These are phyloP conservation scores for Kwoniella shivajii DNA, from an alignment of 1,284 basidiomycete species.

Conservation along the genomic window DNA sequence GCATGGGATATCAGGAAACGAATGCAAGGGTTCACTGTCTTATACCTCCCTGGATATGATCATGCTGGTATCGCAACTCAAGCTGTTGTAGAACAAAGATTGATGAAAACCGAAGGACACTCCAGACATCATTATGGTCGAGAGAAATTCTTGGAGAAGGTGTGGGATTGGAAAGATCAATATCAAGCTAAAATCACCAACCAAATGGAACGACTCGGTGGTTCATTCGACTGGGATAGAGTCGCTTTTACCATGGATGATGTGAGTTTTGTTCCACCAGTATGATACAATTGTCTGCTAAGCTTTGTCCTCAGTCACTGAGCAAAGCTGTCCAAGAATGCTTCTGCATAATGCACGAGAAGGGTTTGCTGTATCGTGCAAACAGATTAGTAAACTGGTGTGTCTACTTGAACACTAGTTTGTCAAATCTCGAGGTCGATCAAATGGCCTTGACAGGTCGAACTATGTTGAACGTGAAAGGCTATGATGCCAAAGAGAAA, in stretches of 20 bases:
- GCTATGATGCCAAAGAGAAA: conserved; percentile 89
- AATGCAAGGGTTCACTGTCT: conserved; percentile 89
- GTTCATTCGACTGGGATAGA: conserved; percentile 91
- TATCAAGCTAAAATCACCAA: conserved; percentile 90
- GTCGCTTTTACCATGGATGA: conserved; percentile 96
- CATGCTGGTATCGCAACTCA: conserved; percentile 99
- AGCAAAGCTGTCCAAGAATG: conserved; percentile 88
- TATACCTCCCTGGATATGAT: conserved; percentile 95
- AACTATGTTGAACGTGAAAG: conserved; percentile 86
- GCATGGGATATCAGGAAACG: conserved; percentile 68
- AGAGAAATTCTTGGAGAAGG: conserved; percentile 86
- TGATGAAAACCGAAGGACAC: conserved; percentile 80
- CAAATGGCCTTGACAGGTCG: conserved; percentile 89
- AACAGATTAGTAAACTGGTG: conserved; percentile 99
- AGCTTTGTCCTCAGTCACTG: conserved; percentile 59
- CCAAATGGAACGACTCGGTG: conserved; percentile 87
- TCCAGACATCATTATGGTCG: conserved; percentile 93
- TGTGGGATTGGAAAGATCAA: conserved; percentile 97
- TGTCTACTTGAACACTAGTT: conserved; percentile 89
- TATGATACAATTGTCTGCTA: background rate
- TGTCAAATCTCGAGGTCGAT: conserved; percentile 97
- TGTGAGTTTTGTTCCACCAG: conserved; percentile 55
- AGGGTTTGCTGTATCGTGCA: conserved; percentile 91
- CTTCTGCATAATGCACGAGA: conserved; percentile 89
- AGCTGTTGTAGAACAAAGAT: conserved; percentile 92